Evolutionary conservation across 306 rosid genomes (phyloP), one percentile per base, ranked within the genome.

Genomic region (Adenanthera pavonina): DNA sequence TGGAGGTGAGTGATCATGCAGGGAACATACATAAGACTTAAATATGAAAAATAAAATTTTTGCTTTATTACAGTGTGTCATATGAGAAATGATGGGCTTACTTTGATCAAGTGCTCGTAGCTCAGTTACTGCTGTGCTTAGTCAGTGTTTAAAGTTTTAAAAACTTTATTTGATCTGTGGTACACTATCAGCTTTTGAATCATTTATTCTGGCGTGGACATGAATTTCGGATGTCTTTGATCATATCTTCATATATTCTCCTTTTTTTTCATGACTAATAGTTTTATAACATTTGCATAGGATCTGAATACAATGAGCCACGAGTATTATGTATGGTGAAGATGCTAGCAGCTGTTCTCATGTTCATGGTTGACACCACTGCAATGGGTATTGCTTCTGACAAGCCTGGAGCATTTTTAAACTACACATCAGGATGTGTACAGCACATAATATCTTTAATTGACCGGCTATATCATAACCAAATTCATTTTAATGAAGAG

Each of bases 321-420:
- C 86, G 74, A 53, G 81, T 88, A 78, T 69, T 75, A 67, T 87
- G 82, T 82, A 84, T 75, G 87, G 89, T 87, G 92, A 93, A 90
- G 90, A 87, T 90, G 92, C 88, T 93, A 47, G 87, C 94, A 43
- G 86, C 97, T 38, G 87, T 88, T 75, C 92, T 91, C 67, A 90
- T 86, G 90, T 91, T 90, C 90, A 76, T 92, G 81, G 94, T 87
- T 79, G 97, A 93, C 70, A 82, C 88, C 57, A 76, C 83, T 36
- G 83, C 88, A 8, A 84, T 93, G 86, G 86, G 78, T 47, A 82
- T 87, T 85, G 82, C 87, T 83, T 83, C 87, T 79, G 84, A 81
- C 72, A 80, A 80, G 75, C 90, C 86, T 72, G 93, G 57, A 69
- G 61, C 81, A 82, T 87, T 85, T 83, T 89, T 95, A 88, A 90